Base-by-base conservation (phyloP, 495 filamentous ascomycete species). In the Lasiosphaeria ovina region DNA sequence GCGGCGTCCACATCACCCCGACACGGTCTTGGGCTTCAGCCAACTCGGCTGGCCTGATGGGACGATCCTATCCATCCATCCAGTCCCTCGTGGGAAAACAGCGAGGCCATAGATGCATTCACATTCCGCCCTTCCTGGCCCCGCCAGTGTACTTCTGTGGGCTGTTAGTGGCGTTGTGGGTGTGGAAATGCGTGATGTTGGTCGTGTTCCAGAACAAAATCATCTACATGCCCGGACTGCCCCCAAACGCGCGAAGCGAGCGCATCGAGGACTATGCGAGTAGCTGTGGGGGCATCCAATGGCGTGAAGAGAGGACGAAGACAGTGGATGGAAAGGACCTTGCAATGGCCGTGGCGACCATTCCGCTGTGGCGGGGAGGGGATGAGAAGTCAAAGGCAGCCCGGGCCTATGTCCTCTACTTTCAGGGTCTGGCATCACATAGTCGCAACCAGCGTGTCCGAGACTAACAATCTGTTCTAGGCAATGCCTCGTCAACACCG, bases 191-290 rank as follows among this genome's bases (percentile, higher is more conserved):
- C 63, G 69, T 87, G 56, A 90, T 92, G 88, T 84, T 93, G 74
- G 78, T 93, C 17, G 63, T 87, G 5, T 87, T 93, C 68, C 90
- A 92, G 71, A 90, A 93, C 67, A 90, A 90, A 61, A 90, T 94
- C 59, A 85, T 93, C 51, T 93, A 93, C 72, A 90, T 92, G 74
- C 87, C 90, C 0, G 85, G 84, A 36, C 62, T 91, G 7, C 89
- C 88, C 10, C 87, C 89, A 1, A 81, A 76, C 65, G 72, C 82
- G 0, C 75, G 83, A 7, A 61, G 76, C 35, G 83, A 88, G 69
- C 84, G 67, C 49, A 87, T 93, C 33, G 66, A 71, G 3, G 82
- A 88, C 54, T 91, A 91, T 67, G 74, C 72, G 66, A 5, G 71
- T 79, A 17, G 16, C 33, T 91, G 84, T 63, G 71, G 70, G 11